phyloP scores from a whole-genome alignment of 768 basidiomycete genomes.

The Tylopilus subfusipes region DNA sequence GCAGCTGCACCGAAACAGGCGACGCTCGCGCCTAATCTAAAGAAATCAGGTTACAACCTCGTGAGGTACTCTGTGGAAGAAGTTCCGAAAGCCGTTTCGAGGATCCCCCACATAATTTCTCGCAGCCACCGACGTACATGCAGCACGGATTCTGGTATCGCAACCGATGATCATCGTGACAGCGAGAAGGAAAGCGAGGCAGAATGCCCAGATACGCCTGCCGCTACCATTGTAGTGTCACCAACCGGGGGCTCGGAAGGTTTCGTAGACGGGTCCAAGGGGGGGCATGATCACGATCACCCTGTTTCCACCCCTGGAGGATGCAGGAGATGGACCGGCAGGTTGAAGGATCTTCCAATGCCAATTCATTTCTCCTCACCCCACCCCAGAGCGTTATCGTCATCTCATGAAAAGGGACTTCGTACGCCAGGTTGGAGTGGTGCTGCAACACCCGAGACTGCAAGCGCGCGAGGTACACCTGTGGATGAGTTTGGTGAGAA shows the following conservation, averaged over 20 bases:
- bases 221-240: constrained; percentile 14
- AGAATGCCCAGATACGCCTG: constrained; percentile 17
- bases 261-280: background rate
- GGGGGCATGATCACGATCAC: background rate
- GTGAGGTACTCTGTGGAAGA: constrained; percentile 44
- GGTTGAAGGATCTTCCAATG: constrained; percentile 40
- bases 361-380: constrained; percentile 11
- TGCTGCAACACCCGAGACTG: constrained; percentile 13
- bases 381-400: constrained; percentile 14
- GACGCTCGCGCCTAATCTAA: constrained; percentile 54
- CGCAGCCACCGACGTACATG: constrained; percentile 8
- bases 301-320: constrained; percentile 6
- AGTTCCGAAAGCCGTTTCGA: background rate
- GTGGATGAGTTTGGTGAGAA: constrained; percentile 19
- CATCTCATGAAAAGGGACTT: constrained; percentile 5
- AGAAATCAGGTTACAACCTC: constrained; percentile 62
- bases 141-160: constrained; percentile 13
- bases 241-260: constrained; percentile 10
- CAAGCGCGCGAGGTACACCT: constrained; percentile 20
- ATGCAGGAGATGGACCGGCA: constrained; percentile 34
- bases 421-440: constrained; percentile 17
- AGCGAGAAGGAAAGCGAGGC: constrained; percentile 9
- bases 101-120: background rate
- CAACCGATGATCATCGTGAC: background rate
- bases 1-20: constrained; percentile 50